These are phyloP conservation scores for Amanita fuliginea DNA, from an alignment of 768 basidiomycete genomes.

Conservation along the genomic window DNA sequence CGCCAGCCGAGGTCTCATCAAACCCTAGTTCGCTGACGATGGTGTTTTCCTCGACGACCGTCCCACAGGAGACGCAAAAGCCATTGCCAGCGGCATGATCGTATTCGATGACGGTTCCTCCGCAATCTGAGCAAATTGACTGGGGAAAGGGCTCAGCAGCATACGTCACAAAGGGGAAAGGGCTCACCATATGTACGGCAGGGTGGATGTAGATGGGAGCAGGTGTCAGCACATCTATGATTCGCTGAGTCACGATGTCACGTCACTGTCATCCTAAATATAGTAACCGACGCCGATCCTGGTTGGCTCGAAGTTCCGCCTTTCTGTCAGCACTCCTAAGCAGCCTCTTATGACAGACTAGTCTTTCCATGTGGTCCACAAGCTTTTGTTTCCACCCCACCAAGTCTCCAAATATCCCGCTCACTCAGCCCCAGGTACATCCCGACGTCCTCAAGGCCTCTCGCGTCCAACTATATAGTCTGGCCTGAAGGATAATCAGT, in stretches of 20 bases:
- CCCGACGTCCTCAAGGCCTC: no score
- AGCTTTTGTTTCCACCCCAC: not conserved
- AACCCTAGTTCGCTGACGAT: conserved; percentile 93
- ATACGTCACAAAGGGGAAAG: not conserved
- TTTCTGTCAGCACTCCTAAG: not conserved
- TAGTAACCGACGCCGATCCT: not conserved
- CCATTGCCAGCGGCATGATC: conserved; percentile 77
- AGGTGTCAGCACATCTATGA: not conserved
- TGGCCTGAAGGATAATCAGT: not conserved
- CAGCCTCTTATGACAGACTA: not conserved
- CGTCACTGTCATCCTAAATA: not conserved
- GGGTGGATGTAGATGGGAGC: not conserved
- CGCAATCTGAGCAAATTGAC: conserved; percentile 68
- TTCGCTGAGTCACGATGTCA: not conserved
- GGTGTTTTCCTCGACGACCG: conserved; percentile 85
- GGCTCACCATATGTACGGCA: not conserved
- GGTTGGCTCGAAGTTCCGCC: not conserved
- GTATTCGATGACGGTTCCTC: conserved; percentile 78
- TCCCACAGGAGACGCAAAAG: conserved; percentile 79
- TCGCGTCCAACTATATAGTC: not conserved
- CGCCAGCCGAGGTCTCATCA: conserved; percentile 86
- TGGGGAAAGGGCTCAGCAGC: conserved; percentile 10
- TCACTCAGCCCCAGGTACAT: not conserved
- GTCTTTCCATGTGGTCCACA: no score
- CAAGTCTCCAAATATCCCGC: not conserved